Evolutionary conservation across 2,329 filamentous ascomycete genomes (phyloP), one percentile per base, ranked within the genome.

Genomic region (Botrytis squamosa): DNA sequence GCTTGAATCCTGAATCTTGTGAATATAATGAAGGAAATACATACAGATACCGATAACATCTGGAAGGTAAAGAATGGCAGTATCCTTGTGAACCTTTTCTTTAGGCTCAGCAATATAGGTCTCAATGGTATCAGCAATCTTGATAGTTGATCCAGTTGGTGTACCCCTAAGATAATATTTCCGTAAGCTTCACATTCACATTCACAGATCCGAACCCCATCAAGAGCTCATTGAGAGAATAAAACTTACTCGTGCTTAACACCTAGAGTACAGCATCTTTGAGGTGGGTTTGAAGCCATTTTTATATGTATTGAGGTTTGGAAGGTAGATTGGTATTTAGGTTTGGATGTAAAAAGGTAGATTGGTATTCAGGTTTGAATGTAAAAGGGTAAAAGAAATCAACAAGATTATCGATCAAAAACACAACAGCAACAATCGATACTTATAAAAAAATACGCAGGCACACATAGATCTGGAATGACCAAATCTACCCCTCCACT

Each of bases 221-320:
- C 22, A 12, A 67, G 42, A 40, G 44, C 36, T 73, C 74, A 73
- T 44, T 8, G 42, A 66, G 25, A 46, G 42, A 42, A 25, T n/a
- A 36, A 44, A 36, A 49, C 75, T 44, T 78, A 81, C 80, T 81
- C 77, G 65, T 81, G 80, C 73, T 80, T 81, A 7, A 81, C 76
- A 72, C 81, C 81, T 57, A 80, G 71, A 16, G 80, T 80, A 75
- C 81, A 82, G 72, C 81, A 82, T 64, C 74, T 74, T n/a, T 77
- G 75, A 18, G 81, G 81, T 36, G 79, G 78, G 29, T 81, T 77
- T 33, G 81, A 81, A 29, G 81, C 79, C 81, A 82, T 82, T 73
- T 79, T 60, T 16, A 55, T 57, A 46, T 40, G 20, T 38, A 57
- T 33, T 29, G 57, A 64, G 22, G n/a, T 25, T 64, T 46, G 25